Evolutionary conservation across 768 basidiomycete genomes (phyloP), one percentile per base, ranked within the genome.

Genomic region (Leccinum subtestaceum): DNA sequence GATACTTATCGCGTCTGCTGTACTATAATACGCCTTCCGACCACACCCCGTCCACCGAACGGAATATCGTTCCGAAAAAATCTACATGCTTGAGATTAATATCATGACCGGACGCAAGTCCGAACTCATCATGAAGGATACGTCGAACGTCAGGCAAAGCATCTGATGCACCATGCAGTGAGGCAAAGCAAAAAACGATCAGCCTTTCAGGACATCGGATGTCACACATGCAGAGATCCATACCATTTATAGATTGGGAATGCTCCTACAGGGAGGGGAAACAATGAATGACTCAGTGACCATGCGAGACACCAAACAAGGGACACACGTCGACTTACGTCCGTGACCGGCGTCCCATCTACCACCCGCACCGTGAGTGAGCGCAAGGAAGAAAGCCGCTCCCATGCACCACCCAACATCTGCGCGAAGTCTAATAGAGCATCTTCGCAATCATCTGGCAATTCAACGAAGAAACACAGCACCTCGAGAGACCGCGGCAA

Each of bases 21-120:
- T n/a, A n/a, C 38, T 40, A 40, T n/a, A 17, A 40, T 40, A 15
- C 17, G 38, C 7, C 34, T 23, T 50, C 12, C 7, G 27, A 40
- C 64, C 64, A 65, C 21, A 54, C 31, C n/a, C 58, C 58, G n/a
- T 62, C 52, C 29, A 60, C 56, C 27, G 52, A 40, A 54, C 12
- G 21, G 6, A 61, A 9, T 9, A 5, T 13, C 4, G 10, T 21
- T 8, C 53, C 55, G 3, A 4, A 55, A 27, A 58, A 19, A 0
- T 56, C 47, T 17, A 59, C 38, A 12, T 45, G 8, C 8, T 0
- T 50, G 15, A 66, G 49, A 31, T 43, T 43, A 43, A 9, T 43
- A 43, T 10, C 40, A 36, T 15, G 34, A 36, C 25, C n/a, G 25
- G 61, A 57, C 5, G 51, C 2, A 9, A 45, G 32, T 9, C 32